Evolutionary conservation across 1,284 basidiomycete species (phyloP).

Genomic region (Rhodotorula sp.): DNA sequence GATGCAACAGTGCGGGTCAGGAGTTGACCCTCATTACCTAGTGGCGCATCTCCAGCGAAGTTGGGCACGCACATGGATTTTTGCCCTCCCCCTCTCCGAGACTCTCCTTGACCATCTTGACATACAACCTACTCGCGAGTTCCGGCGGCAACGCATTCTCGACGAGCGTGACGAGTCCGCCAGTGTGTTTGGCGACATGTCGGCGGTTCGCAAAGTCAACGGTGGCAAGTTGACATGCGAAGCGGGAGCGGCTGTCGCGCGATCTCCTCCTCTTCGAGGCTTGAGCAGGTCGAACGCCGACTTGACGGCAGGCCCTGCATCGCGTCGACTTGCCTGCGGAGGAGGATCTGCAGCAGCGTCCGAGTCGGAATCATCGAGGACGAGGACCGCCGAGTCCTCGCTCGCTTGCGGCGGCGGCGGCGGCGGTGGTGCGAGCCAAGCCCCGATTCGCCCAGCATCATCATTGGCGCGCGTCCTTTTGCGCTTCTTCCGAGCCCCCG

Average conservation of each 20-base stretch:
- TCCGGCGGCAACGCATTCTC: slow-evolving; percentile 32
- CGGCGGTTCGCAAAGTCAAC: slow-evolving; percentile 14
- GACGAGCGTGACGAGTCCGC: slow-evolving; percentile 32
- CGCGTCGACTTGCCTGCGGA: neutral
- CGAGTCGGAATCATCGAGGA: slow-evolving; percentile 18
- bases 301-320: neutral
- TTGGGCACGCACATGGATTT: slow-evolving; percentile 4
- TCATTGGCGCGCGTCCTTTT: neutral
- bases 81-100: slow-evolving; percentile 7
- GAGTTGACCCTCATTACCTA: too few relatives aligned
- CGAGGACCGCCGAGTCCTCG: neutral
- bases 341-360: neutral
- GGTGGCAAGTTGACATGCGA: slow-evolving; percentile 29
- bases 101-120: slow-evolving; percentile 27
- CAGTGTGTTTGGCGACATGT: slow-evolving; percentile 28
- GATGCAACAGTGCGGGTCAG: too few relatives aligned
- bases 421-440: neutral
- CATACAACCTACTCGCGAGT: slow-evolving; percentile 24
- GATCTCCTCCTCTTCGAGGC: too few relatives aligned
- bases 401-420: neutral
- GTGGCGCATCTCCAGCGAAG: neutral
- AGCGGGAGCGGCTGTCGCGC: neutral
- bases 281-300: slow-evolving; percentile 1
- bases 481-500: neutral
- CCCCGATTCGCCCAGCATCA: neutral